Evolutionary conservation across 768 basidiomycete genomes (phyloP), one percentile per base, ranked within the genome.

Genomic region (Sporobolomyces phaffii): DNA sequence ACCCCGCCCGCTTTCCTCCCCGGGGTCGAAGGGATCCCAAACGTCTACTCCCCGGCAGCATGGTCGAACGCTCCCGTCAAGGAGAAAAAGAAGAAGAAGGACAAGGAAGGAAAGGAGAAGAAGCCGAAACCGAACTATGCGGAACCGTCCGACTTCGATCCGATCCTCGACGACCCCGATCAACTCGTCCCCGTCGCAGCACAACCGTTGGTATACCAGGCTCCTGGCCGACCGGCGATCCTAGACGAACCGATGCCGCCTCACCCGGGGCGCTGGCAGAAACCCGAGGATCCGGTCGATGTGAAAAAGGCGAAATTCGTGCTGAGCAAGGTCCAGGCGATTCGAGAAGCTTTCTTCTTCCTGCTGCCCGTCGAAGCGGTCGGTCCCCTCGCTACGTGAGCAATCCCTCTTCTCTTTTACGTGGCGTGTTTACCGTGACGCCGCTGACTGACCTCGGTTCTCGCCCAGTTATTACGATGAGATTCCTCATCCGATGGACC

Each of bases 401-500:
- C 38, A 24, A 36, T 43, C 14, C 1, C 15, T 4, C 18, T 49
- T 5, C 22, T 4, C 5, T 13, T 5, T 20, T 7, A 20, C 7
- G 18, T 45, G 44, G 44, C 44, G n/a, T n/a, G n/a, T n/a, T n/a
- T n/a, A n/a, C n/a, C n/a, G n/a, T n/a, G n/a, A 47, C n/a, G 45
- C 14, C 26, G 24, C 22, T 54, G 31, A n/a, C 60, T 43, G 45
- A 34, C 26, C 34, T 38, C 31, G 18, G 31, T 58, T 6, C 9
- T 10, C 43, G 1, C 20, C 22, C 73, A 96, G 91, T 24, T 98
- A 98, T 77, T 85, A 89, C 67, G 85, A 93, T 7, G 94, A 97
- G 78, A 94, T 98, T 75, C 79, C 84, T 65, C 68, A 69, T n/a
- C 94, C 94, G 9, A 97, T 97, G 94, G 92, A 97, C 78, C 86